Evolutionary conservation across 1,284 basidiomycete species (phyloP), one percentile per base, ranked within the genome.

Genomic region (Sporisorium graminicola): DNA sequence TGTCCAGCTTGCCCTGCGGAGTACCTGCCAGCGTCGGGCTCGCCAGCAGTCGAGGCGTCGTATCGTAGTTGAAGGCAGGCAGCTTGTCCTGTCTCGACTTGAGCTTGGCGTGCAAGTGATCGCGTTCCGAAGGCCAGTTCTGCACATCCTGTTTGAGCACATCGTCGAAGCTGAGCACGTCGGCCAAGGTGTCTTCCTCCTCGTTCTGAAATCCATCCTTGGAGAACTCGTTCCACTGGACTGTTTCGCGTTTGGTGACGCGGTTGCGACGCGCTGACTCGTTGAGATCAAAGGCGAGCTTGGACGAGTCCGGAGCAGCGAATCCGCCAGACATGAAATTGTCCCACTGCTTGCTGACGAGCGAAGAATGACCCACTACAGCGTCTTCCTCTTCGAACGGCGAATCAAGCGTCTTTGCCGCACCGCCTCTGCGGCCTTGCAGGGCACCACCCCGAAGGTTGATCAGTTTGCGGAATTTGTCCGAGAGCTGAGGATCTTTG

Each of bases 151-250:
- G 62, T 49, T 72, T 71, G 40, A 85, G 66, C 22, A 57, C 60
- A 44, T 82, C 78, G 57, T 85, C 83, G 44, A 85, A 83, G 55
- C 76, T 76, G 44, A 85, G 71, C 12, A 82, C 76, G 27, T 68
- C 66, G 22, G 75, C 68, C 52, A 82, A 64, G 2, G 55, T 60
- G 16, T 52, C 59, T 27, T 67, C 70, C 35, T 76, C 70, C 13
- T 35, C 49, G 13, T 47, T 50, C 27, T 57, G 65, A 52, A 85
- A 84, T 31, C 82, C 83, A 9, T 49, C 53, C 53, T 72, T 55
- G 56, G 66, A 74, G 57, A 85, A 85, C 26, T 82, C 74, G 60
- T 71, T 77, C 83, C 83, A 85, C 33, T 78, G 72, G 31, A 79
- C 51, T n/a, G 77, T 82, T 31, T 80, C 72, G 13, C 70, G 47